Evolutionary conservation across 2,329 filamentous ascomycete genomes (phyloP).

Genomic region (Cladophialophora chaetospira): DNA sequence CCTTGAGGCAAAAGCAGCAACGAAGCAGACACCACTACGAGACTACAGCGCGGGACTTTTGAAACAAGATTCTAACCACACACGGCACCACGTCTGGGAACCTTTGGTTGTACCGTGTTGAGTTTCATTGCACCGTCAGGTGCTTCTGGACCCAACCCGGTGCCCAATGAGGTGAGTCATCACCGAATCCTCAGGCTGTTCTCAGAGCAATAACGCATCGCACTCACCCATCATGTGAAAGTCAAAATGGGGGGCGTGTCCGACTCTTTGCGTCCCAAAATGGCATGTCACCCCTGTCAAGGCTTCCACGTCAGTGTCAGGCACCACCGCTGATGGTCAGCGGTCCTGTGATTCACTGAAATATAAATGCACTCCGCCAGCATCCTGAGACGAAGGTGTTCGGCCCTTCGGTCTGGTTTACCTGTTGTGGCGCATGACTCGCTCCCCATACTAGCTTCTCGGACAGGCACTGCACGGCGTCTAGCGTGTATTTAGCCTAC

Average conservation of each 20-base stretch:
- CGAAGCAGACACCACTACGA: background rate
- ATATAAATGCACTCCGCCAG: background rate
- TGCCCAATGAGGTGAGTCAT: slow-evolving; percentile 10
- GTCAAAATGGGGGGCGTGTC: slow-evolving; percentile 1
- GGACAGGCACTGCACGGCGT: background rate
- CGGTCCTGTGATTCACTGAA: background rate
- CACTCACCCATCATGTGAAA: slow-evolving; percentile 9
- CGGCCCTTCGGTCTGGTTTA: background rate
- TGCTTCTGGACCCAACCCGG: background rate
- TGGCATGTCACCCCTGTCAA: background rate
- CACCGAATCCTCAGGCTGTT: background rate
- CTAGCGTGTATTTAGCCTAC: slow-evolving; percentile 4
- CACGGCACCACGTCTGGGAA: background rate
- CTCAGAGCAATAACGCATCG: background rate
- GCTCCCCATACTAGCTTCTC: background rate
- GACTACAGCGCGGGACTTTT: background rate
- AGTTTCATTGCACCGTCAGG: background rate
- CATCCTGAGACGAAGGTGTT: background rate
- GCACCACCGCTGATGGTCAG: slow-evolving; percentile 2
- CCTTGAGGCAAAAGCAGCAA: background rate
- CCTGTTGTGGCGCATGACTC: slow-evolving; percentile 14
- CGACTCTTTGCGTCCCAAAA: background rate
- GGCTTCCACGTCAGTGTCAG: slow-evolving; percentile 13
- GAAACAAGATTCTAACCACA: background rate
- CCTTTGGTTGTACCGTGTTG: background rate